These are phyloP conservation scores for Scedosporium dehoogii DNA, from an alignment of 2,329 filamentous ascomycete species.

Conservation along the genomic window DNA sequence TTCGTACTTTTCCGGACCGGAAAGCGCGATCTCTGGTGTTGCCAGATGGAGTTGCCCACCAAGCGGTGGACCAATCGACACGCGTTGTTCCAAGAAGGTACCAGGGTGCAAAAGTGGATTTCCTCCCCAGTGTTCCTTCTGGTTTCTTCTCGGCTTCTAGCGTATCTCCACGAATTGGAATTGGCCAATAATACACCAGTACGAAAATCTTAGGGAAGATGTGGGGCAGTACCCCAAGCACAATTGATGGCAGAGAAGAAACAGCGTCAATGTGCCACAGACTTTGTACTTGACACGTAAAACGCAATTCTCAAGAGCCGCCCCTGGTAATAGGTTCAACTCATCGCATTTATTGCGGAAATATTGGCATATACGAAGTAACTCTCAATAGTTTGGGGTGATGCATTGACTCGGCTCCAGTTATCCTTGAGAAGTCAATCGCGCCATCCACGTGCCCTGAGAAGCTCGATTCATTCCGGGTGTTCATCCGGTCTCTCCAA, in stretches of 20 bases:
- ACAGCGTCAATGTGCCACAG: neutral
- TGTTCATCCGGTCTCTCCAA: constrained; percentile 1
- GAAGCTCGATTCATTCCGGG: neutral
- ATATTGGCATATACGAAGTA: neutral
- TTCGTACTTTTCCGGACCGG: too few species aligned
- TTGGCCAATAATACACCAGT: neutral
- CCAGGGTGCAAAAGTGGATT: neutral
- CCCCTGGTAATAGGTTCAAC: neutral
- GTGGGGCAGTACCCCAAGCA: neutral
- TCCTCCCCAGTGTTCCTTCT: neutral
- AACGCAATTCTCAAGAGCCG: neutral
- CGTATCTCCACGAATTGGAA: neutral
- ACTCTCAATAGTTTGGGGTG: neutral
- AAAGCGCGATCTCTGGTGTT: too few species aligned
- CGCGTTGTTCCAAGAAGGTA: neutral
- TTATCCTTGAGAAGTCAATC: neutral
- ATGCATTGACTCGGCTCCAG: neutral
- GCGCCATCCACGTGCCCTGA: neutral
- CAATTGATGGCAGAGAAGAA: neutral
- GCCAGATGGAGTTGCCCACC: too few species aligned
- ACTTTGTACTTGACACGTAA: neutral
- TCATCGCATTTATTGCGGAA: neutral
- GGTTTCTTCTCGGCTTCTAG: neutral
- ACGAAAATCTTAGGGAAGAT: neutral
- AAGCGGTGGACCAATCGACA: neutral